phyloP scores from a whole-genome alignment of 106 monocot genomes.

The Gastrodia elata region DNA sequence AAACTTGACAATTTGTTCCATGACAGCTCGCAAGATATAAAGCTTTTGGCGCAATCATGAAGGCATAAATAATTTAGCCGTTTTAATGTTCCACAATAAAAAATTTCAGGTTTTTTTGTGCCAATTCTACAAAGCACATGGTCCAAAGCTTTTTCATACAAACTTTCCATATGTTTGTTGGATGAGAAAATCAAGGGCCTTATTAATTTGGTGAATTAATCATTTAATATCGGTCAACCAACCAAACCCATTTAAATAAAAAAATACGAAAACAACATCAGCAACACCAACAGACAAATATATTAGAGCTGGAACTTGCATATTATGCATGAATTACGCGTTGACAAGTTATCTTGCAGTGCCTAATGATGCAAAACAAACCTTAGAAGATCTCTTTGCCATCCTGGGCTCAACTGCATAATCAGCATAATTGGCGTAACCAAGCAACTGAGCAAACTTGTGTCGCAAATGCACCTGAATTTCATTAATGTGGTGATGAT shows the following conservation, averaged over 20 bases:
- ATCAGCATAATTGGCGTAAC: constrained; percentile 87
- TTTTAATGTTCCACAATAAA: not conserved
- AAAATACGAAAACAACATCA: not conserved
- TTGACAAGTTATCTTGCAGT: not conserved
- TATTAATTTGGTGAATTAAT: not conserved
- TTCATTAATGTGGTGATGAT: not conserved
- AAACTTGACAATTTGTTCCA: not conserved
- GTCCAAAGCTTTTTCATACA: not conserved
- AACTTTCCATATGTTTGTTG: not conserved
- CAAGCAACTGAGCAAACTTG: constrained; percentile 70
- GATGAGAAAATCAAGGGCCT: not conserved
- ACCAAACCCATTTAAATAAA: not conserved
- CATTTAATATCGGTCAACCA: not conserved
- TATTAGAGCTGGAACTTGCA: not conserved
- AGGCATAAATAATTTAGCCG: not conserved
- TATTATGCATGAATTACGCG: not conserved
- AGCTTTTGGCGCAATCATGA: not conserved
- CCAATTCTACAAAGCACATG: not conserved
- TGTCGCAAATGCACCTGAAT: constrained; percentile 71
- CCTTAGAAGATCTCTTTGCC: constrained; percentile 75
- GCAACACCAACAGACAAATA: not conserved
- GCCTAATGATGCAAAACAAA: constrained; percentile 13
- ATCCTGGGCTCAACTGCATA: constrained; percentile 73
- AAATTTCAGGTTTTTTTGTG: not conserved
- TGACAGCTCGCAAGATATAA: not conserved